phyloP scores from a whole-genome alignment of 768 basidiomycete genomes.

The Exidia glandulosa region DNA sequence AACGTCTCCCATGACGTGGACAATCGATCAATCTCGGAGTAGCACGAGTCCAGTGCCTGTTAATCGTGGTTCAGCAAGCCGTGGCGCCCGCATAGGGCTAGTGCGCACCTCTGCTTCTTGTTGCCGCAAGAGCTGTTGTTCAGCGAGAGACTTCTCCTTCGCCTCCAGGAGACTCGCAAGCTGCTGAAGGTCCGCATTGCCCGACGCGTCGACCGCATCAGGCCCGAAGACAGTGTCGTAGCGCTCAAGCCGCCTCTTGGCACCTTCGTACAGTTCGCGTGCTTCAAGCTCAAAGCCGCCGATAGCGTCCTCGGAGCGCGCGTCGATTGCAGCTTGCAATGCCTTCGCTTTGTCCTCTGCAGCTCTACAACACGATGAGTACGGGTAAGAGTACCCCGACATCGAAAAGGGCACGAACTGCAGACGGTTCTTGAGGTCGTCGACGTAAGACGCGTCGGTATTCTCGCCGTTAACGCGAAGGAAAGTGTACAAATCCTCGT shows the following conservation, averaged over 20 bases:
- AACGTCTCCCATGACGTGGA: conserved; percentile 80
- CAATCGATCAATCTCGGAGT: conserved; percentile 74
- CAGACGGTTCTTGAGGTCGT: conserved; percentile 24
- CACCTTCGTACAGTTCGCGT: conserved; percentile 10
- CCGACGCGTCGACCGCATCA: conserved; percentile 26
- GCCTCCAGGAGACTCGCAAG: conserved; percentile 45
- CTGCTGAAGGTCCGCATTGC: conserved; percentile 39
- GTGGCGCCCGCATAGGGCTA: neutral
- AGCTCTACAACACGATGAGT: conserved; percentile 27
- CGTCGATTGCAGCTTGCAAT: conserved; percentile 38
- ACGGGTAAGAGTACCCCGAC: conserved; percentile 1
- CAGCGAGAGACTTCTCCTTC: conserved; percentile 59
- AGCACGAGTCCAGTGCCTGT: conserved; percentile 67
- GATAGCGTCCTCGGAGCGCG: conserved; percentile 37
- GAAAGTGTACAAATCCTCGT: conserved; percentile 63
- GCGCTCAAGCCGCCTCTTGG: conserved; percentile 29
- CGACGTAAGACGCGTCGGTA: conserved; percentile 27
- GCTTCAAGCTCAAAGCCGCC: conserved; percentile 33
- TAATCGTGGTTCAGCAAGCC: neutral
- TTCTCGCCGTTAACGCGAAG: conserved; percentile 39
- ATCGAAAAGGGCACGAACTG: conserved; percentile 3
- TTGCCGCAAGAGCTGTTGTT: conserved; percentile 47
- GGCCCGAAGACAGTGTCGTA: conserved; percentile 58
- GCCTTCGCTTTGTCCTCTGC: conserved; percentile 39
- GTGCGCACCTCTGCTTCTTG: conserved; percentile 53